Evolutionary conservation across 306 rosid genomes (phyloP).

Genomic region (Cucumis melo): DNA sequence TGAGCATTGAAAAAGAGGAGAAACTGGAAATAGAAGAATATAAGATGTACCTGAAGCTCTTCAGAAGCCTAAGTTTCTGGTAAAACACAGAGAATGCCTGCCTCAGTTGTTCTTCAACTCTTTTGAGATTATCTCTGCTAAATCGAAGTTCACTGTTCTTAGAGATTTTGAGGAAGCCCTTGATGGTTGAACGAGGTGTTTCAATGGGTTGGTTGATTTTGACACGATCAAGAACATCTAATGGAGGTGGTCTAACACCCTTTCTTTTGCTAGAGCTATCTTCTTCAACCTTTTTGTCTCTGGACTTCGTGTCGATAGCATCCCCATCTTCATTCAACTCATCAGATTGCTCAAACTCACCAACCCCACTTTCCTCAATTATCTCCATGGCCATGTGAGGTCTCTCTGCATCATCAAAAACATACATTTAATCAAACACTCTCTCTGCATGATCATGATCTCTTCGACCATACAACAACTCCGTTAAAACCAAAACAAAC

Average conservation of each 20-base stretch:
- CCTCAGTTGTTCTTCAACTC: slow-evolving; percentile 40
- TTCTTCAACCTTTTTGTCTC: slow-evolving; percentile 5
- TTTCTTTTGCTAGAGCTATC: slow-evolving; percentile 3
- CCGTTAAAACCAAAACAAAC: neutral
- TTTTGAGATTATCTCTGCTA: slow-evolving; percentile 32
- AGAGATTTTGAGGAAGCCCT: slow-evolving; percentile 29
- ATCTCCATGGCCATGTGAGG: slow-evolving; percentile 26
- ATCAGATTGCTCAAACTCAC: slow-evolving; percentile 10
- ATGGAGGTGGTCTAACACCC: slow-evolving; percentile 28
- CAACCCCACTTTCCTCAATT: slow-evolving; percentile 24
- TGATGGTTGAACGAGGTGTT: slow-evolving; percentile 60
- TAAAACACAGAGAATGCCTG: slow-evolving; percentile 44
- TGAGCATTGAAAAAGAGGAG: neutral
- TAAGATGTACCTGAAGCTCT: slow-evolving; percentile 33
- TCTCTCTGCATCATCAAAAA: slow-evolving; percentile 22
- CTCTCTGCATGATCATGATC: neutral
- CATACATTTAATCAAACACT: neutral
- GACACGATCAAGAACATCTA: slow-evolving; percentile 39
- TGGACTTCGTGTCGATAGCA: neutral
- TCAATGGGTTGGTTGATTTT: slow-evolving; percentile 34
- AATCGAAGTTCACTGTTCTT: slow-evolving; percentile 29
- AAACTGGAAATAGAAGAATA: neutral
- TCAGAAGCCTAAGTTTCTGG: slow-evolving; percentile 55
- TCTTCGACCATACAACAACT: neutral
- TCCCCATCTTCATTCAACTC: slow-evolving; percentile 12